A percentile compares a stretch with the other conserved stretches of the same genome.
phyloP scores from a whole-genome alignment of 73 alveolate species.

The Paramecium sonneborni region DNA sequence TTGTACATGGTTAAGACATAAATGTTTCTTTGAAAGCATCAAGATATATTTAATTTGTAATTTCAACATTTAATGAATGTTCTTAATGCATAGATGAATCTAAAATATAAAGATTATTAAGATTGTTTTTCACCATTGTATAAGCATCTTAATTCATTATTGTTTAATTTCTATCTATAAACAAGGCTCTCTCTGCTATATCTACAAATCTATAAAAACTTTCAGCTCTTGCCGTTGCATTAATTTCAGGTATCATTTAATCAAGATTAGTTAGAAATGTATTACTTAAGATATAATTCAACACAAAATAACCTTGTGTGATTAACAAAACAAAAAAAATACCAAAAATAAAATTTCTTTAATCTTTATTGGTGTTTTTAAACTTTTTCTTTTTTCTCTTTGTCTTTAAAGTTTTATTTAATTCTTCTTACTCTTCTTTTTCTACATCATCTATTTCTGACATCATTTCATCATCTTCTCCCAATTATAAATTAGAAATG shows the following conservation, averaged over 20 bases:
- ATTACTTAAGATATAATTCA: constrained; percentile 15
- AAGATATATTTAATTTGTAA: constrained; percentile 3
- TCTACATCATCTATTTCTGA: constrained; percentile 58
- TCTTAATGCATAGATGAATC: constrained; percentile 61
- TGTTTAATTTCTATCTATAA: background rate
- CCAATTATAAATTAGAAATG: constrained; percentile 61
- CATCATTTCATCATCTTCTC: constrained; percentile 61
- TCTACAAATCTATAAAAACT: constrained; percentile 51
- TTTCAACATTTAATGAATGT: constrained; percentile 57
- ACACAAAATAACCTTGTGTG: background rate
- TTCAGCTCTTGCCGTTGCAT: constrained; percentile 65
- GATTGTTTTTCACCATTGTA: background rate
- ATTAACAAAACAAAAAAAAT: constrained; percentile 1
- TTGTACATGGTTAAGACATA: constrained; percentile 59
- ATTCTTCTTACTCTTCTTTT: constrained; percentile 50
- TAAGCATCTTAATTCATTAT: constrained; percentile 42
- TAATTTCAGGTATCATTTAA: constrained; percentile 18
- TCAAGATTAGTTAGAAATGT: background rate
- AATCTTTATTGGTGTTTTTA: constrained; percentile 33
- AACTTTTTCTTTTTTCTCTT: constrained; percentile 58
- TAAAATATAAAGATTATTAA: background rate
- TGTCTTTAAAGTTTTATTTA: background rate
- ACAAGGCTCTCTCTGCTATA: constrained; percentile 37
- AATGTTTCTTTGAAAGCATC: constrained; percentile 18
- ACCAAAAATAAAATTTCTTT: background rate